A percentile compares a stretch with the other conserved stretches of the same genome.
phyloP scores from a whole-genome alignment of 345 rosid genomes.

The Viola odorata region DNA sequence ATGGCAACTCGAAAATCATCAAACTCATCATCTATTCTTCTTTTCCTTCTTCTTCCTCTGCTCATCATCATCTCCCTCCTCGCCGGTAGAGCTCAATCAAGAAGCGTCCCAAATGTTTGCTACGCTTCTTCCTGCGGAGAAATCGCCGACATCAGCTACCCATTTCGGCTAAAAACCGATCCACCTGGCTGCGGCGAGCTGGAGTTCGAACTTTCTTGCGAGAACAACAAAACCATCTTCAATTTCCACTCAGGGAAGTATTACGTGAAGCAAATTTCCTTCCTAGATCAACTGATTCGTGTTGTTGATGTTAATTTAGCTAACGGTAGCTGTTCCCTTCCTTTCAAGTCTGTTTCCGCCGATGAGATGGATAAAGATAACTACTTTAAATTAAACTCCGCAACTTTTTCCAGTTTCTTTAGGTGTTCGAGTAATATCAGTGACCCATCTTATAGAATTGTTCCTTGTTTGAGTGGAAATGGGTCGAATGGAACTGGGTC shows the following conservation, averaged over 20 bases:
- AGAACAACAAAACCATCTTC: constrained; percentile 23
- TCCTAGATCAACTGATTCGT: constrained; percentile 10
- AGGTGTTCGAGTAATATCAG: constrained; percentile 19
- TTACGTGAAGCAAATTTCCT: constrained; percentile 27
- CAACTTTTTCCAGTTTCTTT: constrained; percentile 22
- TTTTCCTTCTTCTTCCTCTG: constrained; percentile 2
- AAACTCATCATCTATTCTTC: background rate
- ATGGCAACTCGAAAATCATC: constrained; percentile 8
- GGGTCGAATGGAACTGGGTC: constrained; percentile 13
- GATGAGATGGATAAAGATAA: constrained; percentile 3
- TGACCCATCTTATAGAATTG: constrained; percentile 9
- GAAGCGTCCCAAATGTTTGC: constrained; percentile 20
- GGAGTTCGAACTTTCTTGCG: constrained; percentile 29
- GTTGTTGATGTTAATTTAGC: constrained; percentile 36
- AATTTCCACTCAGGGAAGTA: constrained; percentile 23
- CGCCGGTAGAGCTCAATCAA: constrained; percentile 7
- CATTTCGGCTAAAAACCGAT: constrained; percentile 30
- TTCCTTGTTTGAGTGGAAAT: constrained; percentile 25
- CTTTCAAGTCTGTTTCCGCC: constrained; percentile 18
- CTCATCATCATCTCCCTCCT: constrained; percentile 3
- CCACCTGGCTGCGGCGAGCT: constrained; percentile 23
- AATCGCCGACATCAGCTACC: constrained; percentile 29
- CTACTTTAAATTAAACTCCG: constrained; percentile 8
- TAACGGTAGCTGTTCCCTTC: constrained; percentile 29
- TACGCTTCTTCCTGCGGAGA: constrained; percentile 36